These are phyloP conservation scores for Termitomyces sp. DNA, from an alignment of 768 basidiomycete genomes.

Conservation along the genomic window DNA sequence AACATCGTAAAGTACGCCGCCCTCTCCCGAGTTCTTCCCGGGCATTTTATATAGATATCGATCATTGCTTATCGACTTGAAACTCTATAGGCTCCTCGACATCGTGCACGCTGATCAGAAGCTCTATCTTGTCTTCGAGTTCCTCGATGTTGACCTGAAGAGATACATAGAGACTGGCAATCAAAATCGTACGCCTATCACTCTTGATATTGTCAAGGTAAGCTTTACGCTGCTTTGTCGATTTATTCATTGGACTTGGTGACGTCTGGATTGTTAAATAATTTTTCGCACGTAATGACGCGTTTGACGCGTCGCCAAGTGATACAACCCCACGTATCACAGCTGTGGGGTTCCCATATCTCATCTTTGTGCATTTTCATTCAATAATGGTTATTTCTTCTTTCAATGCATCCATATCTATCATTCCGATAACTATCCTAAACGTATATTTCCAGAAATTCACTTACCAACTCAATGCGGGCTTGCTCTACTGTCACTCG, in stretches of 20 bases:
- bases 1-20: conserved; percentile 81
- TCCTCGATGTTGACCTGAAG: conserved; percentile 94
- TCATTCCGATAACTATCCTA: background rate
- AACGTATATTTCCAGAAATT: conserved; percentile 67
- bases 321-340: background rate
- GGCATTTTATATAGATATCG: background rate
- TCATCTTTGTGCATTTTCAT: background rate
- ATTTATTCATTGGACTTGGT: background rate
- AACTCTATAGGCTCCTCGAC: conserved; percentile 69
- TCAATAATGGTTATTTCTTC: background rate
- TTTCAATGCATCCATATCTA: background rate
- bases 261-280: background rate
- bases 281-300: conserved; percentile 10
- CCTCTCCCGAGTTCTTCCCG: background rate
- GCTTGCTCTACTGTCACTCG: conserved; percentile 90
- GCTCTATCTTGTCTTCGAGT: conserved; percentile 97
- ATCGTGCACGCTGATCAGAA: conserved; percentile 97
- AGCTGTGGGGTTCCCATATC: background rate
- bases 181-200: conserved; percentile 64
- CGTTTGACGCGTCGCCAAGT: conserved; percentile 15
- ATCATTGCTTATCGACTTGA: background rate
- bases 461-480: conserved; percentile 87
- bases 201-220: conserved; percentile 76
- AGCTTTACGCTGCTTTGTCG: conserved; percentile 18
- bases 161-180: conserved; percentile 92